phyloP scores from a whole-genome alignment of 2,329 filamentous ascomycete species.

The Colletotrichum liriopes region DNA sequence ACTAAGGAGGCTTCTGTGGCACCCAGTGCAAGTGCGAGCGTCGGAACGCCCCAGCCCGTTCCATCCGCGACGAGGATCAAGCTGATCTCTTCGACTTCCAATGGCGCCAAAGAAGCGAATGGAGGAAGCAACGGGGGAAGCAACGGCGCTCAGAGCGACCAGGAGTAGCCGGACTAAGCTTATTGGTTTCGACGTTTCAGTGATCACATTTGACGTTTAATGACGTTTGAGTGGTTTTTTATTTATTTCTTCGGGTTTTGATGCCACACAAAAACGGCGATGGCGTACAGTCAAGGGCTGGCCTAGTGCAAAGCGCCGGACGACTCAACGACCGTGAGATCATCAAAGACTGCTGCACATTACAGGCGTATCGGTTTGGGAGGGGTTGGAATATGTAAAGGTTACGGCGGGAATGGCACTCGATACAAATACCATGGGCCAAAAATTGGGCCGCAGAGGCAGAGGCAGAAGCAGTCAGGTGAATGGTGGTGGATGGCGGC shows the following conservation, averaged over 20 bases:
- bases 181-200: slow-evolving; percentile 27
- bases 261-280: slow-evolving; percentile 44
- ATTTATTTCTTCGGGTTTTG: slow-evolving; percentile 22
- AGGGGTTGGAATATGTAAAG: slow-evolving; percentile 45
- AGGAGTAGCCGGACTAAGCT: slow-evolving; percentile 57
- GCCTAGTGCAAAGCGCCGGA: slow-evolving; percentile 14
- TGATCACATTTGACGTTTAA: slow-evolving; percentile 29
- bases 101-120: slow-evolving; percentile 50
- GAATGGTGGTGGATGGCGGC: slow-evolving; percentile 15
- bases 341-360: slow-evolving; percentile 34
- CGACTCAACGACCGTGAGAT: slow-evolving; percentile 20
- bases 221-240: slow-evolving; percentile 23
- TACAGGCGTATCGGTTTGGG: slow-evolving; percentile 42
- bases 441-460: slow-evolving; percentile 29
- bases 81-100: slow-evolving; percentile 67
- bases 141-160: slow-evolving; percentile 66
- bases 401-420: slow-evolving; percentile 43
- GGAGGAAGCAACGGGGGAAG: slow-evolving; percentile 47
- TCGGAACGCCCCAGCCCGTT: slow-evolving; percentile 76
- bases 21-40: slow-evolving; percentile 65
- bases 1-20: slow-evolving; percentile 60
- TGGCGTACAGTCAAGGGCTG: slow-evolving; percentile 17
- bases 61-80: slow-evolving; percentile 77
- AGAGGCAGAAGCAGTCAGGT: background rate
- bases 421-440: slow-evolving; percentile 49